Evolutionary conservation across 352 stramenopile genomes (phyloP), one percentile per base, ranked within the genome.

Genomic region (Globisporangium mamillatum): DNA sequence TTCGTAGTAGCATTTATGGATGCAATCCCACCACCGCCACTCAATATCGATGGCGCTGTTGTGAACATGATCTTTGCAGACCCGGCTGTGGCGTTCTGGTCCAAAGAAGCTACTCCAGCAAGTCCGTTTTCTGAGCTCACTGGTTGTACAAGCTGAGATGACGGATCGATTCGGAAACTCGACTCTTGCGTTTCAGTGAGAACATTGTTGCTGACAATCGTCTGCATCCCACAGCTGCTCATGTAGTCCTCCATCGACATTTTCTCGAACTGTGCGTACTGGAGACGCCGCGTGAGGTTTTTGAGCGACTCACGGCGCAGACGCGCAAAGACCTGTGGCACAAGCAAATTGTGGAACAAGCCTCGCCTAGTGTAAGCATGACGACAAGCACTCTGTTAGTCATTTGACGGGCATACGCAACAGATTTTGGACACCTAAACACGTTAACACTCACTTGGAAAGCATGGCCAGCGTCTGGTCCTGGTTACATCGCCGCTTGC

Each of bases 221-320:
- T 44, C 7, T 61, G 34, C 52, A 63, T 48, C 5, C 78, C 81
- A 64, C 81, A 90, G n/a, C 73, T 78, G n/a, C 64, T 83, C 81
- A 90, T 86, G 62, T 87, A 90, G 56, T 88, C 81, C 12, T 88
- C 77, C 50, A 88, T 32, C 0, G 77, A 67, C 65, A 86, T 80
- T 60, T 75, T 79, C 60, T 88, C 82, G 34, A 86, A 87, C 20
- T 72, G 59, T 1, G 70, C 73, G 16, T 77, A 62, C 60, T 84
- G 74, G 4, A 80, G 22, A 32, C 76, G 75, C 14, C 72, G 73
- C 18, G 74, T 74, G n/a, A 85, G 72, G 53, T 90, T 84, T 32
- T 84, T 74, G 8, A 88, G 64, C 8, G 75, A 75, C 73, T 91
- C 82, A 4, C 82, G 72, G 7, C 81, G 71, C 20, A 89, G 62